Base-by-base conservation (phyloP, 306 rosid genomes). In the Canavalia ensiformis region DNA sequence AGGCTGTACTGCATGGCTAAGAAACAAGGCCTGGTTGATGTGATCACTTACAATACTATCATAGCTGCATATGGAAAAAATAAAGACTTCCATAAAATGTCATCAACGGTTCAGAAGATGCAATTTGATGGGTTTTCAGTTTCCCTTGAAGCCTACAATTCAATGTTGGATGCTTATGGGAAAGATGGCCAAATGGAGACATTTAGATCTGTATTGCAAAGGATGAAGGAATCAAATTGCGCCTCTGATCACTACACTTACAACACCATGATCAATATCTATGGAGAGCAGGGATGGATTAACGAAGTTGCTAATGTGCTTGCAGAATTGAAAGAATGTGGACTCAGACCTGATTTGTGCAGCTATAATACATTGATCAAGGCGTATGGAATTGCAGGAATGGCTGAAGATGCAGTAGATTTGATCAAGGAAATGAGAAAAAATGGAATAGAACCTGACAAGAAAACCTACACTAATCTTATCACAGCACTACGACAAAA, bases 241-340 rank as follows among this genome's bases (percentile, higher is more conserved):
- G 75, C 82, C 72, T 83, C 93, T 46, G 97, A 93, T 82, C 92
- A 76, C 71, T 92, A 90, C 86, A 93, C 98, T 6, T 95, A 93
- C 87, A 95, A 95, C 88, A 93, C 88, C 55, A 52, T 91, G 88
- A 93, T 95, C 85, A 93, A 95, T 81, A 88, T 95, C 59, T 95
- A 91, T 70, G 99, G 99, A 56, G 90, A 93, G 35, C 96, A 86
- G 79, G 97, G 99, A 75, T 95, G 98, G 97, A 91, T 93, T 55
- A 77, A 87, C 9, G 94, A 95, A 85, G 97, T 91, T 31, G 84
- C 88, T 5, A 79, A 67, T 0, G 94, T 93, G 77, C 92, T 91
- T 41, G 62, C 77, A 29, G 97, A 92, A 70, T 72, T 95, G 91
- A 89, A 90, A 84, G 88, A 85, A 79, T 83, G 83, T 47, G 99